Conservation (phyloP, 495 filamentous ascomycete species). For the Aspergillus haitiensis region DNA sequence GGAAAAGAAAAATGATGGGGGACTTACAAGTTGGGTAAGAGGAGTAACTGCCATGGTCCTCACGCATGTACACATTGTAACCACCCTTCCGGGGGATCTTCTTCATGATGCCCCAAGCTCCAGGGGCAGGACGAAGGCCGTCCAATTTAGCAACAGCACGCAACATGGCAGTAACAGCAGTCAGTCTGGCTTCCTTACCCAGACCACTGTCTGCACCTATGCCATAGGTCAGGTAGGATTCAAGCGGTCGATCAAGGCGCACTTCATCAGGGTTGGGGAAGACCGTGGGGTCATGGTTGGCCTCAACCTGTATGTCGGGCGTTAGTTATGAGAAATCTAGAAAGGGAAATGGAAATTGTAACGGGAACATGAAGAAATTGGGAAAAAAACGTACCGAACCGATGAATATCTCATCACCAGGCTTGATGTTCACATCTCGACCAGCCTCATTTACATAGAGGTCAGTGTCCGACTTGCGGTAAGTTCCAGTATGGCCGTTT, state of each 20-base stretch:
- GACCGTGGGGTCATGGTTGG: constrained; percentile 57
- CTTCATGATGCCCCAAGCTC: constrained; percentile 71
- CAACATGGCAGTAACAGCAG: constrained; percentile 66
- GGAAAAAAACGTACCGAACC: constrained; percentile 40
- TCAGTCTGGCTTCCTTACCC: constrained; percentile 59
- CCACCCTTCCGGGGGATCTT: constrained; percentile 61
- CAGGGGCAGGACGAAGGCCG: constrained; percentile 65
- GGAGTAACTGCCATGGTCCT: constrained; percentile 70
- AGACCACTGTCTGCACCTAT: constrained; percentile 62
- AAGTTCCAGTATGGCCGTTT: constrained; percentile 58
- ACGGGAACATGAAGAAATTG: constrained; percentile 19
- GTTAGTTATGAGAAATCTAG: constrained; percentile 5
- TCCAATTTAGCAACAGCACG: constrained; percentile 56
- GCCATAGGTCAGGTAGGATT: constrained; percentile 68
- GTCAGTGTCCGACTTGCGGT: constrained; percentile 47
- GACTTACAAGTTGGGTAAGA: constrained; percentile 70
- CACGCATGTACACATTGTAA: constrained; percentile 67
- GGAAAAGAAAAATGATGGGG: background rate
- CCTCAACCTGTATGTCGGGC: constrained; percentile 32
- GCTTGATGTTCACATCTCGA: constrained; percentile 48
- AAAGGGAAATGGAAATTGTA: background rate
- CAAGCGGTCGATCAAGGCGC: constrained; percentile 64
- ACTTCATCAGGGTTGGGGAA: constrained; percentile 72
- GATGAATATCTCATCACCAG: constrained; percentile 55
- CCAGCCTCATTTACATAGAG: constrained; percentile 54